Conservation (phyloP, 1,284 basidiomycete species). For the Malassezia sp. region DNA sequence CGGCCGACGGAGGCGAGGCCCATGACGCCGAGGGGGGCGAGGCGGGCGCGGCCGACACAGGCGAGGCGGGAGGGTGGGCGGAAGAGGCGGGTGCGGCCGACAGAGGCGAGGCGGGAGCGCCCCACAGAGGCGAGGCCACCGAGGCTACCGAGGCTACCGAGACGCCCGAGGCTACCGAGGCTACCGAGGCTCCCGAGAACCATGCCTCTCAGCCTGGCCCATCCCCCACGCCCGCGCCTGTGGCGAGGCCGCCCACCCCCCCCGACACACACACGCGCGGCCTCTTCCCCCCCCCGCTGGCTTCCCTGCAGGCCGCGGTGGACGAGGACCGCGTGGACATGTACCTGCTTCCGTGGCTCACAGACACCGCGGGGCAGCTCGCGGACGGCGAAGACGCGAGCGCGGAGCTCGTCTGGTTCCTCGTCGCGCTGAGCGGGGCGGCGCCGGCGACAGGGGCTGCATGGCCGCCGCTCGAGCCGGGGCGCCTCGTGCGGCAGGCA, state of each 20-base stretch:
- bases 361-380: constrained; percentile 57
- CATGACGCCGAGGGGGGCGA: neutral
- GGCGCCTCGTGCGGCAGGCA: constrained; percentile 8
- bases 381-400: constrained; percentile 37
- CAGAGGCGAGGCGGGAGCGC: neutral
- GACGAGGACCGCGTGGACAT: constrained; percentile 65
- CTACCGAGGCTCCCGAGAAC: too few species aligned
- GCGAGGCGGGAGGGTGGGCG: too few species aligned
- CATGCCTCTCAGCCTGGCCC: too few species aligned
- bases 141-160: too few species aligned
- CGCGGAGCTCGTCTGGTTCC: constrained; percentile 3
- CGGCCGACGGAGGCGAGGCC: neutral
- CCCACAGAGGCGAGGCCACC: neutral
- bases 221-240: too few species aligned
- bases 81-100: neutral
- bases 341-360: constrained; percentile 70
- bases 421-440: too few species aligned
- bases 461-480: too few species aligned
- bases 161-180: too few species aligned
- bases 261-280: too few species aligned
- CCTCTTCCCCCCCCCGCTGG: neutral
- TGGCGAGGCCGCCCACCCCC: neutral
- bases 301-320: constrained; percentile 45
- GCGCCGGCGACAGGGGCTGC: too few species aligned
- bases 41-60: neutral